Percentiles rank a stretch among this genome's conserved stretches.
Conservation (phyloP, 2,329 filamentous ascomycete genomes). For the Conoideocrella luteorostrata region DNA sequence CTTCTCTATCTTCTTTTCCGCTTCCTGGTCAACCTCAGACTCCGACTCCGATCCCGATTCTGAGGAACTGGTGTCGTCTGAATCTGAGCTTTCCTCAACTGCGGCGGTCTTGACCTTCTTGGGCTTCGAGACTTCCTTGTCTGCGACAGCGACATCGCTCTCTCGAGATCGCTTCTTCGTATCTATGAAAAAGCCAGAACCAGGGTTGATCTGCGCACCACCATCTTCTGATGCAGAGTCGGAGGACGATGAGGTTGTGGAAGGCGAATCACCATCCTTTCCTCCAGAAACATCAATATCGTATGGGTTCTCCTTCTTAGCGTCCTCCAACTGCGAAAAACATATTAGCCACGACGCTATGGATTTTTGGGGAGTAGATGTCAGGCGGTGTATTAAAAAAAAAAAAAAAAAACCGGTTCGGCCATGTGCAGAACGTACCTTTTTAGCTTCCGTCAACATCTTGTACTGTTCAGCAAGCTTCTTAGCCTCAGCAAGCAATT, state of each 20-base stretch:
- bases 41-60: constrained; percentile 3
- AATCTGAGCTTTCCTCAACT: neutral
- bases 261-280: constrained; percentile 14
- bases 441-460: constrained; percentile 12
- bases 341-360: constrained; percentile 3
- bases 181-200: constrained; percentile 20
- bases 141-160: constrained; percentile 20
- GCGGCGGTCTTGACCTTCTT: constrained; percentile 4
- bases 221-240: constrained; percentile 19
- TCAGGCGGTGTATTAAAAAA: no score
- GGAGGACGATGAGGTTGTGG: constrained; percentile 12
- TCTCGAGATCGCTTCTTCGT: constrained; percentile 19
- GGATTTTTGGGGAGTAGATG: neutral
- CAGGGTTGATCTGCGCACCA: constrained; percentile 15
- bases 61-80: constrained; percentile 2
- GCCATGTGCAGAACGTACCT: constrained; percentile 10
- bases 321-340: constrained; percentile 14
- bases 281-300: constrained; percentile 13
- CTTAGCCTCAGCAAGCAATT: constrained; percentile 34
- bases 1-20: constrained; percentile 16
- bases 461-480: constrained; percentile 23
- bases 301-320: constrained; percentile 13
- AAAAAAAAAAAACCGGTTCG: no score
- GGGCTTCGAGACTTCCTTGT: neutral
- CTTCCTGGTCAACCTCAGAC: constrained; percentile 10